Evolutionary conservation across 2,329 filamentous ascomycete genomes (phyloP), one percentile per base, ranked within the genome.

Genomic region (Penicillium decumbens): DNA sequence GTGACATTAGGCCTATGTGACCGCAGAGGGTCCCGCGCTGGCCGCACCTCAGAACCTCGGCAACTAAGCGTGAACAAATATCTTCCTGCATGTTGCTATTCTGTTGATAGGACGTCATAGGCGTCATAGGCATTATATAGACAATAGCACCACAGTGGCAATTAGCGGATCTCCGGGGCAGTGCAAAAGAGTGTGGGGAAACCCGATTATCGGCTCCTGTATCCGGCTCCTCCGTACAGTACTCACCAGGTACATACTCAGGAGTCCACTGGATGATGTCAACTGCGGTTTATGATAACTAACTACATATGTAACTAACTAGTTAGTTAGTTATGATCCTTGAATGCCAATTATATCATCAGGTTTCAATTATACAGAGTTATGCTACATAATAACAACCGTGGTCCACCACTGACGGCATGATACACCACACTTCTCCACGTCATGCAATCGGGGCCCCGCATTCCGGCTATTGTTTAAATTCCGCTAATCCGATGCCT

Each of bases 1-100:
- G 13, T 43, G 40, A 38, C 10, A 13, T 37, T 43, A 77, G 74
- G 88, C 90, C 39, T 97, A 96, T 70, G 80, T 83, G 41, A 84
- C 81, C 13, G 77, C 80, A 15, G 78, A 83, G 57, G 81, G 81
- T 10, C 77, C 79, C 1, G 69, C 81, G 1, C 74, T 78, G 9
- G 65, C 72, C 57, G 72, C 79, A 4, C 81, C 81, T 7, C 69
- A 72, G 66, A 81, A 80, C 68, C 67, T 74, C 48, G 73, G 47
- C 32, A 53, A 54, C 23, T 38, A 47, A 24, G 12, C 23, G 15
- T 12, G 33, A 37, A 20, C 4, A 2, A 6, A 25, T 40, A 25
- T 25, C 2, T 39, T 9, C 10, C 33, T 20, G 4, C 7, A 25
- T 40, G 23, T 23, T n/a, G 20, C 20, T 23, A 23, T 23, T 23